Evolutionary conservation across 257 asterid species (phyloP), one percentile per base, ranked within the genome.

Genomic region (Avicennia marina): DNA sequence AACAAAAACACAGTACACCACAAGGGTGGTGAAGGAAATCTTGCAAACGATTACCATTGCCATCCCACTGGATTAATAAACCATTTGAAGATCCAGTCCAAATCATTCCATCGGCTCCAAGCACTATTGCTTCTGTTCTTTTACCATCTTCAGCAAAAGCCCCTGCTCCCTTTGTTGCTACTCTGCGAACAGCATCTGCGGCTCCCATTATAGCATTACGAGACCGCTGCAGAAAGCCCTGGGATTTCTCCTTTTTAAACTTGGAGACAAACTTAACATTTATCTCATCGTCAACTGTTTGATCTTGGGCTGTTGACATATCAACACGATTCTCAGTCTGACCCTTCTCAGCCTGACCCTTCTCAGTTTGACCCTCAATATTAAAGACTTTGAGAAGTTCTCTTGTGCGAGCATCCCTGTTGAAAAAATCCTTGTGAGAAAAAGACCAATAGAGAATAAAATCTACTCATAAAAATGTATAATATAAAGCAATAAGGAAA

Each of bases 141-240:
- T 74, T 86, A 38, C 71, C 59, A 21, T 89, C 99, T 29, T 93
- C 99, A 0, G 26, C 75, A 20, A 72, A 85, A 26, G 81, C 83
- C 46, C 90, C 95, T 1, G 94, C 71, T 1, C 96, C 94, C 62
- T 80, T 88, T 7, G 83, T 56, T 52, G 97, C 97, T 64, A 78
- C 98, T 56, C 99, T 76, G 4, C 97, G 81, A 41, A 93, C 97
- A 21, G 99, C 99, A 77, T 80, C 99, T 2, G 97, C 99, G 32
- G 99, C 99, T n/a, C 99, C 97, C 79, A 84, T 66, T 24, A 93
- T 72, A 22, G 96, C 99, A 58, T 86, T 93, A 17, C 99, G 84
- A 1, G 99, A 93, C 16, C 97, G 67, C 57, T 93, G 99, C 70
- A 93, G 56, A 58, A 93, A 93, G 68, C 81, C 85, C 58, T 69